phyloP scores from a whole-genome alignment of 2,329 filamentous ascomycete genomes.

The Albophoma yamanashiensis region DNA sequence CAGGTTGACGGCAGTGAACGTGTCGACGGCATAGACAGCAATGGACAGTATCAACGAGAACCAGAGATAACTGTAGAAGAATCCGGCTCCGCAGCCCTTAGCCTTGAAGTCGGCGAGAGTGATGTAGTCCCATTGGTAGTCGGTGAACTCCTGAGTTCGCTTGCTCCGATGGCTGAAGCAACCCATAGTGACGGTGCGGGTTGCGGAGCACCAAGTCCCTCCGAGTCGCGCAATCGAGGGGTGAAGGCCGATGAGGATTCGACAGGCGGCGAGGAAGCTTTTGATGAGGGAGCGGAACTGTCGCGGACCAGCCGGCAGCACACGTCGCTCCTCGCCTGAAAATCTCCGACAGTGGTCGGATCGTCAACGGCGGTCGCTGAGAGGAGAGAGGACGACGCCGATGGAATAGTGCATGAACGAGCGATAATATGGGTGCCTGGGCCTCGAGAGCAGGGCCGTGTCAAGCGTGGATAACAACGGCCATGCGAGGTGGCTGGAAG shows the following conservation, averaged over 20 bases:
- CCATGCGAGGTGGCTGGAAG: not conserved
- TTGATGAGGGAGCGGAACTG: constrained; percentile 2
- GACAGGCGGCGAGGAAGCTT: not conserved
- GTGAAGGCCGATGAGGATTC: constrained; percentile 2
- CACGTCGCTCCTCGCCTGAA: constrained; percentile 39
- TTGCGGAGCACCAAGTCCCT: not conserved
- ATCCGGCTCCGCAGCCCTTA: constrained; percentile 60
- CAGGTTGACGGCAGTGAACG: constrained; percentile 86
- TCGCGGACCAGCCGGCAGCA: constrained; percentile 30
- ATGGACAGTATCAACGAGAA: constrained; percentile 68
- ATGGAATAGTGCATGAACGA: not conserved
- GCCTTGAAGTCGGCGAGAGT: constrained; percentile 70
- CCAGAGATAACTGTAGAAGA: constrained; percentile 82
- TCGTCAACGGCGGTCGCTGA: not conserved
- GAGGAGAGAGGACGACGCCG: not conserved
- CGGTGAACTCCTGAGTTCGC: constrained; percentile 56
- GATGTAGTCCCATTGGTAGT: constrained; percentile 94
- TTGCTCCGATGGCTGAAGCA: constrained; percentile 54
- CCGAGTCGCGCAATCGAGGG: constrained; percentile 5
- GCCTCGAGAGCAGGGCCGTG: not conserved
- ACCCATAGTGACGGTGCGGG: constrained; percentile 41
- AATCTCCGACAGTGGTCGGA: constrained; percentile 30
- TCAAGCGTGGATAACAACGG: too few species aligned
- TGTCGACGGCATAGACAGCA: constrained; percentile 81
- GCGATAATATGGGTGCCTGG: not conserved